A percentile compares a stretch with the other conserved stretches of the same genome.
Evolutionary conservation across 176 grass and related monocot species (phyloP).

Genomic region (Tuctoria greenei): DNA sequence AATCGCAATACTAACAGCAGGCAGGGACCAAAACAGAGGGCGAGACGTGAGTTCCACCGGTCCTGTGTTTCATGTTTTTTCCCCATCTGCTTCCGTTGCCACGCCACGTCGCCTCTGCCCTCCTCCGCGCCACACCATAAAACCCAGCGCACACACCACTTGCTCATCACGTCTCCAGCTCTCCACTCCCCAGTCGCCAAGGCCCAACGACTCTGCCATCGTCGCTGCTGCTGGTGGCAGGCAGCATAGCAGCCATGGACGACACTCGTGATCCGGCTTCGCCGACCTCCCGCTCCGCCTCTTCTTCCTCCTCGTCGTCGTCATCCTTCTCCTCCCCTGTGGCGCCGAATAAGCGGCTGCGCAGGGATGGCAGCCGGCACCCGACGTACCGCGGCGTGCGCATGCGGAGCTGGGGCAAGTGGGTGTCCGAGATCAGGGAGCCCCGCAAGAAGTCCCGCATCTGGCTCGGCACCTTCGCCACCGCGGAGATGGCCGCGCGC

Average conservation of each 20-base stretch:
- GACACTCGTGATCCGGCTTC: constrained; percentile 4
- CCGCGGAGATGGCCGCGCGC: constrained; percentile 65
- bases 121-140: constrained; percentile 31
- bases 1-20: too few species aligned
- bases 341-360: constrained; percentile 35
- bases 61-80: not conserved
- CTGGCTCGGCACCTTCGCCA: constrained; percentile 71
- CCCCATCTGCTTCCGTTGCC: not conserved
- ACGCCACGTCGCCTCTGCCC: constrained; percentile 37
- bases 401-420: constrained; percentile 73
- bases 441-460: constrained; percentile 74
- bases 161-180: not conserved
- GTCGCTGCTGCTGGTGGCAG: too few species aligned
- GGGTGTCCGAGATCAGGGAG: constrained; percentile 85
- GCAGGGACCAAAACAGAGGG: too few species aligned
- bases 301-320: not conserved
- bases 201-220: not conserved
- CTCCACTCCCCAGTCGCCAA: not conserved
- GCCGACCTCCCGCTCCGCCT: constrained; percentile 8
- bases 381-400: constrained; percentile 61
- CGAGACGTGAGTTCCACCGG: not conserved
- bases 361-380: constrained; percentile 53
- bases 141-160: constrained; percentile 10
- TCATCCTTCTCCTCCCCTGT: not conserved
- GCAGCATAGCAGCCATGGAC: constrained; percentile 19